These are phyloP conservation scores for Pseudopyricularia javanii DNA, from an alignment of 2,329 filamentous ascomycete species.

Conservation along the genomic window DNA sequence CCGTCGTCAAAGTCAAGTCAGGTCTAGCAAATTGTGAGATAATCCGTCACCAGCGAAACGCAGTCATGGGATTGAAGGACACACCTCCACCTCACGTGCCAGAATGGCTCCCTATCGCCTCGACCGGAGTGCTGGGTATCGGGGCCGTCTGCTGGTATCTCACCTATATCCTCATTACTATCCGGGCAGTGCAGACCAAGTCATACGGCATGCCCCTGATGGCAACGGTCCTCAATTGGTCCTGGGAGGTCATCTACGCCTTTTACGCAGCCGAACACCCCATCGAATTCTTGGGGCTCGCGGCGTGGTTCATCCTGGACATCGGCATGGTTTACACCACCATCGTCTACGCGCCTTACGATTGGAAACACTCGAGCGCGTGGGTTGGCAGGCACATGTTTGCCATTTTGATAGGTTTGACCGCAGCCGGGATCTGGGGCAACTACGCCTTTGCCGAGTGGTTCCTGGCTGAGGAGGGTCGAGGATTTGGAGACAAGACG, in stretches of 20 bases:
- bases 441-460: constrained; percentile 31
- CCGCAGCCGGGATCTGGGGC: constrained; percentile 21
- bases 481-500: constrained; percentile 27
- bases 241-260: constrained; percentile 38
- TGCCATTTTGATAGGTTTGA: constrained; percentile 20
- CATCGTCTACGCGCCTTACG: constrained; percentile 27
- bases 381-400: constrained; percentile 27
- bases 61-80: constrained; percentile 25
- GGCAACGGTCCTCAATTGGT: constrained; percentile 34
- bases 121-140: constrained; percentile 18
- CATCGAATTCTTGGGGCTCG: constrained; percentile 30
- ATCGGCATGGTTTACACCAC: constrained; percentile 31
- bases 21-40: background rate
- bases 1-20: background rate
- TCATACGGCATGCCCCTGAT: constrained; percentile 37
- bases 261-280: constrained; percentile 30
- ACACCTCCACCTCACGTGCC: constrained; percentile 19
- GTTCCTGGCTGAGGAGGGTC: constrained; percentile 31
- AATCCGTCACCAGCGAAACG: background rate
- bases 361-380: constrained; percentile 25
- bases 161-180: constrained; percentile 33
- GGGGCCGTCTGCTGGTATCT: constrained; percentile 27
- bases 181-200: constrained; percentile 28
- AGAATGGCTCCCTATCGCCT: constrained; percentile 23
- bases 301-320: constrained; percentile 36